Evolutionary conservation across 2,329 filamentous ascomycete genomes (phyloP).

Genomic region (Mariannaea elegans): DNA sequence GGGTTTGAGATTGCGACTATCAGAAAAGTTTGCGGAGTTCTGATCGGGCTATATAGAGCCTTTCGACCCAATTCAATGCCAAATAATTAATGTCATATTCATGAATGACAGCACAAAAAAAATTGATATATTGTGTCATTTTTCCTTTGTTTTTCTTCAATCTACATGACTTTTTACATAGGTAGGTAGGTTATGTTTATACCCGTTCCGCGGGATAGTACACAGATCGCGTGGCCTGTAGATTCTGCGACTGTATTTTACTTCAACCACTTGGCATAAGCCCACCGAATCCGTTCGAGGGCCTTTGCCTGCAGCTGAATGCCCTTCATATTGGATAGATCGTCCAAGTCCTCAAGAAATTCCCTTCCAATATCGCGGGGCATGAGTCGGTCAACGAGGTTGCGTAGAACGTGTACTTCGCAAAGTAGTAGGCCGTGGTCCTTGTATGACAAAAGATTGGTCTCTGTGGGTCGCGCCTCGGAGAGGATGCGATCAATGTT

Average conservation of each 20-base stretch:
- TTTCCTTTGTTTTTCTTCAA: constrained; percentile 28
- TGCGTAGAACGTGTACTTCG: constrained; percentile 85
- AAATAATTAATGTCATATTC: neutral
- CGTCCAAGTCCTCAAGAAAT: constrained; percentile 87
- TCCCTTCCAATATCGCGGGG: constrained; percentile 81
- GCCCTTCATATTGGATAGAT: constrained; percentile 84
- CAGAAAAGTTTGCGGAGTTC: too few species aligned
- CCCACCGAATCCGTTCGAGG: constrained; percentile 87
- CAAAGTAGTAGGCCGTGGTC: constrained; percentile 91
- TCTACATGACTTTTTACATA: constrained; percentile 24
- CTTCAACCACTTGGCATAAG: constrained; percentile 80
- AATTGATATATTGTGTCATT: constrained; percentile 2
- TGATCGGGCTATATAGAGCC: too few species aligned
- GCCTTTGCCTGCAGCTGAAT: constrained; percentile 81
- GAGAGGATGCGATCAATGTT: constrained; percentile 87
- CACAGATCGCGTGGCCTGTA: constrained; percentile 17
- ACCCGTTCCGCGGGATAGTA: constrained; percentile 23
- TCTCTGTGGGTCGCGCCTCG: constrained; percentile 73
- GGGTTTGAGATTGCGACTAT: too few species aligned
- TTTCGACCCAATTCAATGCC: too few species aligned
- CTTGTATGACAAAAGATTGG: constrained; percentile 84
- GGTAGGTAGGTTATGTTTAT: constrained; percentile 19
- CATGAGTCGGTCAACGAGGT: constrained; percentile 67
- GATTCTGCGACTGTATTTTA: constrained; percentile 30
- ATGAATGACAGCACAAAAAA: neutral